These are phyloP conservation scores for Lachancea quebecensis DNA, from an alignment of 805 yeast genomes.

Conservation along the genomic window DNA sequence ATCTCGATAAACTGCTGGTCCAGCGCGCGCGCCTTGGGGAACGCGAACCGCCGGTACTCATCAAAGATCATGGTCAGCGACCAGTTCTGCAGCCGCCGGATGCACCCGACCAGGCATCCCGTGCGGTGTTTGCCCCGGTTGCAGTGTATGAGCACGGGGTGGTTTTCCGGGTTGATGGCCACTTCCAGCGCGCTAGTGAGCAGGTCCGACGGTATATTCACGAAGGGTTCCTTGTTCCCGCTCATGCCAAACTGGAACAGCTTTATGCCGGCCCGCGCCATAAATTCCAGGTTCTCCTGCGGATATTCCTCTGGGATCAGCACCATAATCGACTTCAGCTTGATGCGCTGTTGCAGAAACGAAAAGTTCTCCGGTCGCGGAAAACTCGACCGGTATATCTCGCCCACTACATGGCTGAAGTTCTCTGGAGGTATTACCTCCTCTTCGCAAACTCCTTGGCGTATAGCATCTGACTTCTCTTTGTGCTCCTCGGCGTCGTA, in stretches of 20 bases:
- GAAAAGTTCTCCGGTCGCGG: constrained; percentile 79
- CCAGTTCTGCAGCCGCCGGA: constrained; percentile 87
- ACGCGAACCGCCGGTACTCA: constrained; percentile 89
- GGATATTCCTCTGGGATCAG: constrained; percentile 92
- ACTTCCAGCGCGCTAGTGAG: constrained; percentile 77
- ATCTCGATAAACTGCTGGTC: constrained; percentile 94
- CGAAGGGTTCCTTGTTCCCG: constrained; percentile 94
- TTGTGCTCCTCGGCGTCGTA: constrained; percentile 18
- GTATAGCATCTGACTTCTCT: constrained; percentile 13
- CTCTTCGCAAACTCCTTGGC: background rate
- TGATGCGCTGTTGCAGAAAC: constrained; percentile 50
- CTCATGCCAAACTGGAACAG: constrained; percentile 87
- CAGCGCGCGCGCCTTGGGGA: constrained; percentile 90
- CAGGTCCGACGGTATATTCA: constrained; percentile 58
- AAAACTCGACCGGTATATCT: constrained; percentile 81
- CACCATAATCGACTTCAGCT: constrained; percentile 69
- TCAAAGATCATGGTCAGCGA: constrained; percentile 89
- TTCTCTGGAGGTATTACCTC: constrained; percentile 70
- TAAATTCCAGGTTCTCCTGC: constrained; percentile 58
- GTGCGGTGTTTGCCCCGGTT: constrained; percentile 96
- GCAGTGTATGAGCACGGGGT: constrained; percentile 89
- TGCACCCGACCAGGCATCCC: constrained; percentile 91
- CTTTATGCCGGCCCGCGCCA: constrained; percentile 52
- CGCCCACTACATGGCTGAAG: constrained; percentile 73
- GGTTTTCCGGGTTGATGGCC: constrained; percentile 77